Percentiles rank a stretch among this genome's conserved stretches.
These are phyloP conservation scores for Persicaria tinctoria DNA, from an alignment of 148 eudicot species.

Conservation along the genomic window DNA sequence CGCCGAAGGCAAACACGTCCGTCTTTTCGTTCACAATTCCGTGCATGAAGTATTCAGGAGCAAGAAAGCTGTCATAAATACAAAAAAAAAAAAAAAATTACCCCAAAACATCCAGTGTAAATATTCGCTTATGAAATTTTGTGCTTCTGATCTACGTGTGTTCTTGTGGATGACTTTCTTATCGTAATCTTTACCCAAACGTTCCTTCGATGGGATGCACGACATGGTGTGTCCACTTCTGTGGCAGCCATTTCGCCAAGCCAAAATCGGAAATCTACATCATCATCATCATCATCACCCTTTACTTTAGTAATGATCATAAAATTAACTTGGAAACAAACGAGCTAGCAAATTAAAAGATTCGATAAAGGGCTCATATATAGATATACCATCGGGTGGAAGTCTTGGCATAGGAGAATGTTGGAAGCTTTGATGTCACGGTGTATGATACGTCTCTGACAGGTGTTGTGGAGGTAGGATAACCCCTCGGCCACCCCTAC, in stretches of 20 bases:
- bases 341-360: background rate
- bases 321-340: background rate
- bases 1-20: slow-evolving; percentile 93
- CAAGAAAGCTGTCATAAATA: slow-evolving; percentile 18
- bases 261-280: slow-evolving; percentile 94
- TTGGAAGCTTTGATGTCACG: slow-evolving; percentile 96
- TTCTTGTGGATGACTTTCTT: background rate
- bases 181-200: slow-evolving; percentile 52
- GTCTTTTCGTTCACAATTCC: slow-evolving; percentile 89
- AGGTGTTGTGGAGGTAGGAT: slow-evolving; percentile 69
- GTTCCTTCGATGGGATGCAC: slow-evolving; percentile 93
- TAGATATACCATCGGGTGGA: slow-evolving; percentile 58
- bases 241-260: slow-evolving; percentile 95
- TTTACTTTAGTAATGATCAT: background rate
- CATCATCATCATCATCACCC: background rate
- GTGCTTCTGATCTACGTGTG: background rate
- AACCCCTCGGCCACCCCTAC: slow-evolving; percentile 83
- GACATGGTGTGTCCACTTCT: slow-evolving; percentile 81
- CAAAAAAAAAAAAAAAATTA: background rate
- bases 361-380: background rate
- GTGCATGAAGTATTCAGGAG: slow-evolving; percentile 96
- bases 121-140: background rate
- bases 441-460: slow-evolving; percentile 90
- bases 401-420: slow-evolving; percentile 64
- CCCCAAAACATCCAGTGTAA: background rate